Conservation (phyloP, 1,139 yeast genomes). For the Spathaspora sp. region DNA sequence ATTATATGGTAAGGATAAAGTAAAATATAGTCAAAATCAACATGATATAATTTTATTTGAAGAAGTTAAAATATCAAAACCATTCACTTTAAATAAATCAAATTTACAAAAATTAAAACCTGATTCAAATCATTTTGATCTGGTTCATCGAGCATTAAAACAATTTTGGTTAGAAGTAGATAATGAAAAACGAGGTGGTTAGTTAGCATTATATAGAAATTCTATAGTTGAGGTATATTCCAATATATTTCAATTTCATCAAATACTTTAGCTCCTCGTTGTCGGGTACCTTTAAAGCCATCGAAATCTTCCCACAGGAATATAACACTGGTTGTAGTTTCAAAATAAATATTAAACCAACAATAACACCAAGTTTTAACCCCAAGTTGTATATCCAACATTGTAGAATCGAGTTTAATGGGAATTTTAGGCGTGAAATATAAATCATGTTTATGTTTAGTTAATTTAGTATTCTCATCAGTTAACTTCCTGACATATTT, state of each 20-base stretch:
- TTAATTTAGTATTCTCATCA: background rate
- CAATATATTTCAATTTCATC: conserved; percentile 45
- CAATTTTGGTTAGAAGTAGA: conserved; percentile 58
- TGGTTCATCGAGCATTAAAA: conserved; percentile 54
- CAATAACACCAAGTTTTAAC: conserved; percentile 13
- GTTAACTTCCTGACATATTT: conserved; percentile 3
- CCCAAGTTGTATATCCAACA: conserved; percentile 11
- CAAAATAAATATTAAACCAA: conserved; percentile 16
- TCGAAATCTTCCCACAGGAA: conserved; percentile 61
- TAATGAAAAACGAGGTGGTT: conserved; percentile 61
- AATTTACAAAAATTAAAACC: conserved; percentile 24
- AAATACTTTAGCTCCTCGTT: conserved; percentile 55
- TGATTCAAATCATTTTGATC: conserved; percentile 38
- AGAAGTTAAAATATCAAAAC: conserved; percentile 27
- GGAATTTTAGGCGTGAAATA: conserved; percentile 2
- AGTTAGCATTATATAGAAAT: background rate
- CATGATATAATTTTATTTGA: conserved; percentile 22
- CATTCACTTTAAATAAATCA: conserved; percentile 28
- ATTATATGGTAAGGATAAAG: conserved; percentile 24
- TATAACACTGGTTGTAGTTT: conserved; percentile 4
- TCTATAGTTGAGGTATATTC: conserved; percentile 14
- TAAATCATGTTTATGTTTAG: background rate
- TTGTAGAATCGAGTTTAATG: background rate
- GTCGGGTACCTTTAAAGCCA: conserved; percentile 63
- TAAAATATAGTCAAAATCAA: conserved; percentile 18